Base-by-base conservation (phyloP, 2,329 filamentous ascomycete genomes). In the Tolypocladium ophioglossoides region DNA sequence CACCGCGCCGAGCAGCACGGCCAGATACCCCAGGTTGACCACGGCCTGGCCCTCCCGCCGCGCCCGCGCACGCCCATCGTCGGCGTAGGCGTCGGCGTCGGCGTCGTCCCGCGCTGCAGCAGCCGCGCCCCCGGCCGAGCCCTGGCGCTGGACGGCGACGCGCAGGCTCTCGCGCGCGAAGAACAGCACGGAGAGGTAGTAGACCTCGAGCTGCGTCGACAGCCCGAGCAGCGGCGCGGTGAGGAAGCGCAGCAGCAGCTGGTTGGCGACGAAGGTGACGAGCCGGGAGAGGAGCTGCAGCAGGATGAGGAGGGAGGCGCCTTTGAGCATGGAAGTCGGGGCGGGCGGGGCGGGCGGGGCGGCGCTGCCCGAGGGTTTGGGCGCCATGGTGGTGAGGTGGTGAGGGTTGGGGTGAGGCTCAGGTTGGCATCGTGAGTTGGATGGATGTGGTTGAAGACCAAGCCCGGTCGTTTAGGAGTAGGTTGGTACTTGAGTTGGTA, bases 131-230 rank as follows among this genome's bases (percentile, higher is more conserved):
- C 55, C 56, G 6, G 58, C 56, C 5, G 60, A 61, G n/a, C 61
- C 58, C 61, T 91, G 87, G 52, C 94, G 80, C 71, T 97, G 92
- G 38, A 96, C 82, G 30, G 92, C 91, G n/a, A 96, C 86, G 18
- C 94, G 86, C 50, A 97, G 74, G 63, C 87, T 92, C 71, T 99
- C 94, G 40, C 94, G 82, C 0, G 94, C 87, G 65, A 99, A 97
- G 70, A 95, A 96, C 0, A 99, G 78, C n/a, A 95, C 85, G 0
- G 91, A 90, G 47, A 95, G 86, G 56, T 92, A 91, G 69, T 91
- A 96, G 1, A 97, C 83, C 64, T 99, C 94, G 3, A 99, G 79
- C 68, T 96, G 94, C 0, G 91, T 86, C 2, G 91, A 87, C 6
- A 95, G 78, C 7, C 92, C 94, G 1, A 99, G 80, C 0, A 95